Conservation (phyloP, 1,284 basidiomycete genomes). For the Earliella scabrosa region DNA sequence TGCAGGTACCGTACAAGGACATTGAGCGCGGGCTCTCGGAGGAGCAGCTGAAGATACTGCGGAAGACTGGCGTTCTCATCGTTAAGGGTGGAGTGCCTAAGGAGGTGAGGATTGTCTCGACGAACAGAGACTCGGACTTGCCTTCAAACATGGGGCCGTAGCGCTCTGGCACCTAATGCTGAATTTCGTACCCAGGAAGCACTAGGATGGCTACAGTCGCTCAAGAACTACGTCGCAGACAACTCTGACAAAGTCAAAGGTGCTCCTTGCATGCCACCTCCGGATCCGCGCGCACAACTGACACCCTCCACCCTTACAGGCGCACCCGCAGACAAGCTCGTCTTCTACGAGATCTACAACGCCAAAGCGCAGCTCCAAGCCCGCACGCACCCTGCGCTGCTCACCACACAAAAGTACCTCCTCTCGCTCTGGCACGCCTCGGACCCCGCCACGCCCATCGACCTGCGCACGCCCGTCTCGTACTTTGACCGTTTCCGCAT, state of each 20-base stretch:
- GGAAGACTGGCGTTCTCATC: conserved; percentile 61
- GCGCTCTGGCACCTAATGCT: too few species aligned
- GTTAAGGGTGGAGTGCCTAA: conserved; percentile 62
- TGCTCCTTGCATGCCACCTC: too few species aligned
- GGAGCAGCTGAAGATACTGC: conserved; percentile 49
- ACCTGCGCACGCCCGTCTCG: conserved; percentile 62
- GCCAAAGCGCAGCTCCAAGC: conserved; percentile 60
- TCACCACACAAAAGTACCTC: conserved; percentile 56
- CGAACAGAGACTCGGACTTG: too few species aligned
- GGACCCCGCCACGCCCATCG: conserved; percentile 45
- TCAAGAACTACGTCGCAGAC: conserved; percentile 56
- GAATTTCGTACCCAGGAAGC: conserved; percentile 54
- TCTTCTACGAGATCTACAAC: conserved; percentile 78
- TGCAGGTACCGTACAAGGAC: conserved; percentile 54
- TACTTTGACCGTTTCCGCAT: conserved; percentile 83
- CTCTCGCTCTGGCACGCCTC: conserved; percentile 64
- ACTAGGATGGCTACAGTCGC: conserved; percentile 59
- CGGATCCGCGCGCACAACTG: too few species aligned
- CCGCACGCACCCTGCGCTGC: conserved; percentile 56
- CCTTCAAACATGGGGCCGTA: too few species aligned
- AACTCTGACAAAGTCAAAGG: conserved; percentile 59
- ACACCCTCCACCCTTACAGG: conserved; percentile 52
- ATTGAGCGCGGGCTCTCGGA: conserved; percentile 47
- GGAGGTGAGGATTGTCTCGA: conserved; percentile 40
- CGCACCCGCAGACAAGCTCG: conserved; percentile 68